Percentiles rank a stretch among this genome's conserved stretches.
These are phyloP conservation scores for Lachancea kluyveri DNA, from an alignment of 805 yeast species.

Conservation along the genomic window DNA sequence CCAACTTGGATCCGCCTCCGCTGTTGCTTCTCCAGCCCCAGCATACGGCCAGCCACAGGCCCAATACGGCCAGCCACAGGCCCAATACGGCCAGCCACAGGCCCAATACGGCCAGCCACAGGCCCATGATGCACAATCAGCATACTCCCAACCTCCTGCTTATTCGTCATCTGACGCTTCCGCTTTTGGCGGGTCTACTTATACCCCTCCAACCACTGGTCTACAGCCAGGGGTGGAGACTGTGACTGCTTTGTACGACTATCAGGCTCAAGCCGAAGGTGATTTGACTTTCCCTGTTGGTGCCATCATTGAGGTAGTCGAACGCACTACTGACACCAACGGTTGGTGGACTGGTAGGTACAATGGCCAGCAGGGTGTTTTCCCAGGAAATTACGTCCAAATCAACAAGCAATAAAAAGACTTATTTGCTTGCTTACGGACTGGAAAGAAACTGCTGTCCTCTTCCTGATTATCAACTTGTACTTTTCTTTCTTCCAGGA, in stretches of 20 bases:
- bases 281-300: conserved; percentile 88
- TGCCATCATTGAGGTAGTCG: conserved; percentile 72
- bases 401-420: conserved; percentile 38
- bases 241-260: conserved; percentile 89
- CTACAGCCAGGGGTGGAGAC: conserved; percentile 42
- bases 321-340: conserved; percentile 74
- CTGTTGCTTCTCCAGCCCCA: too few species aligned
- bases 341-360: conserved; percentile 98
- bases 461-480: conserved; percentile 1
- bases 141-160: conserved; percentile 17
- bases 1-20: conserved; percentile 11
- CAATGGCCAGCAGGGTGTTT: conserved; percentile 83
- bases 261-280: conserved; percentile 88
- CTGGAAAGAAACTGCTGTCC: background rate
- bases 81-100: conserved; percentile 12
- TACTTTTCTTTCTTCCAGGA: too few species aligned
- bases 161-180: conserved; percentile 31
- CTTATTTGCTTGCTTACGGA: background rate
- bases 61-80: conserved; percentile 12
- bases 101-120: conserved; percentile 11
- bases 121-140: conserved; percentile 8
- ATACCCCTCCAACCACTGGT: conserved; percentile 25
- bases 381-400: conserved; percentile 96
- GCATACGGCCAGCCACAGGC: conserved; percentile 16
- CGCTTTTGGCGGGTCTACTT: conserved; percentile 11